These are phyloP conservation scores for Lolium perenne DNA, from an alignment of 176 grass and related monocot species.

Conservation along the genomic window DNA sequence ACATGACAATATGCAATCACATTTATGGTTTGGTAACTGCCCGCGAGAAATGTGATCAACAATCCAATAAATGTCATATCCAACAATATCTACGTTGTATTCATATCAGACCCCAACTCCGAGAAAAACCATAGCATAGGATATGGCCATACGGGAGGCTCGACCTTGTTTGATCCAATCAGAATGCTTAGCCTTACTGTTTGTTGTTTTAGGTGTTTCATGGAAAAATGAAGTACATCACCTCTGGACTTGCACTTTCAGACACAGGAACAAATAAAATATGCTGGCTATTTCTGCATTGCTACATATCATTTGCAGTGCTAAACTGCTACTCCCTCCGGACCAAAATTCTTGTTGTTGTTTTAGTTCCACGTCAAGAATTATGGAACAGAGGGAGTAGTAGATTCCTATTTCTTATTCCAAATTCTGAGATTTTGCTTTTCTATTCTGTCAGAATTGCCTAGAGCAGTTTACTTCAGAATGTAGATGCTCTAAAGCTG, in stretches of 20 bases:
- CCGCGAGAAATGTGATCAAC: background rate
- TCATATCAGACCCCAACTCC: background rate
- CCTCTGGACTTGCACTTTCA: background rate
- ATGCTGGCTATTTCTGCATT: conserved; percentile 18
- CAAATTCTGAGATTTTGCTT: conserved; percentile 23
- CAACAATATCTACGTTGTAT: background rate
- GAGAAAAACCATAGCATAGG: background rate
- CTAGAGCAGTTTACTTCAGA: conserved; percentile 9
- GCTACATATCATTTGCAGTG: conserved; percentile 14
- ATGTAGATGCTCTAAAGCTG: conserved; percentile 24
- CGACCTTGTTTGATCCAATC: conserved; percentile 9
- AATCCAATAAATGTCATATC: background rate
- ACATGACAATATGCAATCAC: background rate
- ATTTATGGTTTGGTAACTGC: background rate
- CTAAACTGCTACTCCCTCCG: background rate
- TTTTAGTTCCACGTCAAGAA: too few species aligned
- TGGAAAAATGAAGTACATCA: background rate
- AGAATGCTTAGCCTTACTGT: background rate
- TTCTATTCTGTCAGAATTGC: background rate
- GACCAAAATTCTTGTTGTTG: too few species aligned
- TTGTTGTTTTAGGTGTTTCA: background rate
- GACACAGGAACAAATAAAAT: background rate
- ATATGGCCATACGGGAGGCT: conserved; percentile 9
- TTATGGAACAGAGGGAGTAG: background rate
- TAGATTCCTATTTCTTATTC: conserved; percentile 26